Evolutionary conservation across 1,284 basidiomycete species (phyloP), one percentile per base, ranked within the genome.

Genomic region (Cystobasidium pallidum): DNA sequence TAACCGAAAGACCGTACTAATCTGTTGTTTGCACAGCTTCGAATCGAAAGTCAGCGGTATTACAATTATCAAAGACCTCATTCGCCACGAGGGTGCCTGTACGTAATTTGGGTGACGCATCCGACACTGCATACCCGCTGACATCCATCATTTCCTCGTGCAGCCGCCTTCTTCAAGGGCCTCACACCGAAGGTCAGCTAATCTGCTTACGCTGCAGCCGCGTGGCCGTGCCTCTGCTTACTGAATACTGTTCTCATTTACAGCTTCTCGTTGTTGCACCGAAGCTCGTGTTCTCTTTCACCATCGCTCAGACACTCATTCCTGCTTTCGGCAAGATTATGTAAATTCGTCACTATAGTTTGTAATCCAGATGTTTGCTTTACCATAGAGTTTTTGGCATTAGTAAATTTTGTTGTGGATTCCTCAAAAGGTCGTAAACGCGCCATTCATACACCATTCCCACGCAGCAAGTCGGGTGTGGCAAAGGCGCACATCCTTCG

Each of bases 231-330:
- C 19, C 15, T 34, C 30, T 28, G 19, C 51, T 54, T 13, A 54
- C 24, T 32, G 24, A 54, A 19, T 15, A 32, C 17, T 43, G 10
- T 72, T 15, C 13, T 30, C 36, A 7, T 34, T 51, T 63, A n/a
- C 79, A 92, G 91, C 91, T 98, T 77, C 86, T 98, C 45, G 94
- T 98, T 73, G 94, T 98, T 36, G 95, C 94, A 66, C 95, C 95
- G 72, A 98, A 99, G 84, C 87, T 99, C 49, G 92, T 99, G 76
- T 98, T 98, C 86, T 94, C 91, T 77, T 98, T 96, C 84, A 99
- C 95, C 30, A 86, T 98, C 10, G 95, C 95, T 4, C 95, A 99
- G 83, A 91, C 89, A 26, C 85, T 99, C 80, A 98, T 99, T 83
- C 95, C 95, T 54, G 85, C 90, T 80, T 97, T 96, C 82, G 88